A percentile compares a stretch with the other conserved stretches of the same genome.
Evolutionary conservation across 352 stramenopile genomes (phyloP).

Genomic region (Blastocystis sp.): DNA sequence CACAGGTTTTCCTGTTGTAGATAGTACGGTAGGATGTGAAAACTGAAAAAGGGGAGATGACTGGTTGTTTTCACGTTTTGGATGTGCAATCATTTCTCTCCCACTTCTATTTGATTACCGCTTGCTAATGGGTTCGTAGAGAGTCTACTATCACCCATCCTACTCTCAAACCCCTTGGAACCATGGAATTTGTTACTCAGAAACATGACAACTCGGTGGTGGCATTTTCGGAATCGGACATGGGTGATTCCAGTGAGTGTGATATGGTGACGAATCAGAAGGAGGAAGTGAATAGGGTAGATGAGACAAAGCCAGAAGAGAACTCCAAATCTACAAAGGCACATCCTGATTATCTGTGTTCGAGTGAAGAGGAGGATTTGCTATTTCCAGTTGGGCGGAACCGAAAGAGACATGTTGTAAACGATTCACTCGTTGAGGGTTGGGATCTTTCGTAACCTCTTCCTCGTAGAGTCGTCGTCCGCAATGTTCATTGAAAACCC

Average conservation of each 20-base stretch:
- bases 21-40: background rate
- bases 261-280: background rate
- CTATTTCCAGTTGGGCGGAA: background rate
- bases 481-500: background rate
- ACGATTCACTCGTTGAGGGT: background rate
- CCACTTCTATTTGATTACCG: background rate
- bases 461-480: background rate
- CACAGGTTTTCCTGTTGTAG: background rate
- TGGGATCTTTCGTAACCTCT: background rate
- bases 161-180: too few species aligned
- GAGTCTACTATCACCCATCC: too few species aligned
- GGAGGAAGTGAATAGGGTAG: background rate
- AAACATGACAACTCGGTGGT: background rate
- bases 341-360: too few species aligned
- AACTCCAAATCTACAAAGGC: too few species aligned
- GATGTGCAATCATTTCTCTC: background rate
- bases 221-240: background rate
- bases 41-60: background rate
- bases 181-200: background rate
- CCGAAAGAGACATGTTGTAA: background rate
- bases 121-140: too few species aligned
- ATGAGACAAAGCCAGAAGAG: background rate
- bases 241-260: background rate
- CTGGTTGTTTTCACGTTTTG: background rate
- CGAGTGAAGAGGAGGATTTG: background rate